phyloP scores from a whole-genome alignment of 192 early-diverging fungal genomes.

The Rhizoclosmatium sp. region DNA sequence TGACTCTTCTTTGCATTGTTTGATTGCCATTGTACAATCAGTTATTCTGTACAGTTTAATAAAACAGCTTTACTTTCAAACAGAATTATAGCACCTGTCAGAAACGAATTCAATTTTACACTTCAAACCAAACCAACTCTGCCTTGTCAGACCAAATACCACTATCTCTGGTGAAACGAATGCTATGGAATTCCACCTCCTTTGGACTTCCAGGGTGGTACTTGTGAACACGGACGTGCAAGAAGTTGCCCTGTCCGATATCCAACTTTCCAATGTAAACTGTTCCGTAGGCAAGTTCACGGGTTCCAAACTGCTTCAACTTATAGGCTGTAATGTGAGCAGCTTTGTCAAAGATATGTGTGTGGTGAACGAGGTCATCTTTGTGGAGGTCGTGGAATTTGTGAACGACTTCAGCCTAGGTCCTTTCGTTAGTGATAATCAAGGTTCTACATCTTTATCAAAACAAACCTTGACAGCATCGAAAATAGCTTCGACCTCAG shows the following conservation, averaged over 20 bases:
- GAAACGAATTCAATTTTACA: background rate
- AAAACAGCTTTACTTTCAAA: no score
- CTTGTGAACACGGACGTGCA: conserved; percentile 63
- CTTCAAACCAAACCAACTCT: conserved; percentile 17
- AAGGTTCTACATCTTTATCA: background rate
- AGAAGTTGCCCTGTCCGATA: conserved; percentile 57
- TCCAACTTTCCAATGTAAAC: conserved; percentile 67
- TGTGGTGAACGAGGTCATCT: conserved; percentile 39
- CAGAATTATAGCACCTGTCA: background rate
- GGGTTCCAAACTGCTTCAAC: conserved; percentile 55
- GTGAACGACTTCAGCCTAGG: background rate
- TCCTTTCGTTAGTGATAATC: background rate
- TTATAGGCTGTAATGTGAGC: conserved; percentile 57
- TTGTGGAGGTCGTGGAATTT: conserved; percentile 31
- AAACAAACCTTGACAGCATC: background rate
- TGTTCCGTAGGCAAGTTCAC: conserved; percentile 61
- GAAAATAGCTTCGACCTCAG: background rate
- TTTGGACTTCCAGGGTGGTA: conserved; percentile 38
- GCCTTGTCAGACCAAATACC: conserved; percentile 53
- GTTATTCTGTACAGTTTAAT: no score
- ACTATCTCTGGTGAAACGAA: conserved; percentile 57
- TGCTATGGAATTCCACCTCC: conserved; percentile 52
- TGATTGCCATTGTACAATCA: no score
- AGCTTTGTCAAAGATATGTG: conserved; percentile 53
- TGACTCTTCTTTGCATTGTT: no score